Percentiles rank a stretch among this genome's conserved stretches.
phyloP scores from a whole-genome alignment of 139 green algal species.

The Chlamydomonas schloesseri region DNA sequence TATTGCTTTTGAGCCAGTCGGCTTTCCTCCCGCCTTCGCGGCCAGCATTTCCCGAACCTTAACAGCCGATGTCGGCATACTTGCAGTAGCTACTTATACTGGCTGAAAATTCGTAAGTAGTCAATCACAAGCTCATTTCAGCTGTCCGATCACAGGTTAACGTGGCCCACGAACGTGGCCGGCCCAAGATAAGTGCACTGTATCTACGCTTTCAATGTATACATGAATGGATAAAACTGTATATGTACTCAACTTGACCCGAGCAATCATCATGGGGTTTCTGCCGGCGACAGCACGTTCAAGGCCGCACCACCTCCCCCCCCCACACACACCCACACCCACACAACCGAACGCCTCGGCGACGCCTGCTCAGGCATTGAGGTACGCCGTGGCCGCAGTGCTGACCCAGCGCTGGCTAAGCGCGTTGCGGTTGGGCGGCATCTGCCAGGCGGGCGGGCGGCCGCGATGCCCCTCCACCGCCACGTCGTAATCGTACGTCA shows the following conservation, averaged over 20 bases:
- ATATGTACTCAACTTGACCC: too few species aligned
- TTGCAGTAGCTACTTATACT: background rate
- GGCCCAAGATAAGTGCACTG: too few species aligned
- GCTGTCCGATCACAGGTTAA: too few species aligned
- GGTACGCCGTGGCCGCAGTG: conserved; percentile 43
- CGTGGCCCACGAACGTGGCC: too few species aligned
- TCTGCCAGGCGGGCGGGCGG: conserved; percentile 21
- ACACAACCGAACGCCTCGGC: background rate
- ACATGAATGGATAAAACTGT: too few species aligned
- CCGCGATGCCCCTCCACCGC: background rate
- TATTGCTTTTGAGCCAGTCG: background rate
- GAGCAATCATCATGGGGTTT: too few species aligned
- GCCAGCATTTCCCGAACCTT: background rate
- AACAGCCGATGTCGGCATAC: background rate
- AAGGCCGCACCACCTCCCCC: too few species aligned
- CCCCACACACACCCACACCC: background rate
- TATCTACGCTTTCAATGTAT: too few species aligned
- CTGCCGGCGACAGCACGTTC: too few species aligned
- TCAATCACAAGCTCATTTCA: too few species aligned
- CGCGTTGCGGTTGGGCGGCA: conserved; percentile 50
- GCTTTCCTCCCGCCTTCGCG: background rate
- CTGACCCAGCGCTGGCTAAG: conserved; percentile 37
- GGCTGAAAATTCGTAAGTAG: too few species aligned
- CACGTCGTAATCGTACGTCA: conserved; percentile 38
- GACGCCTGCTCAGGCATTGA: background rate